Conservation (phyloP, 2,329 filamentous ascomycete genomes). For the Diaporthe batatas region DNA sequence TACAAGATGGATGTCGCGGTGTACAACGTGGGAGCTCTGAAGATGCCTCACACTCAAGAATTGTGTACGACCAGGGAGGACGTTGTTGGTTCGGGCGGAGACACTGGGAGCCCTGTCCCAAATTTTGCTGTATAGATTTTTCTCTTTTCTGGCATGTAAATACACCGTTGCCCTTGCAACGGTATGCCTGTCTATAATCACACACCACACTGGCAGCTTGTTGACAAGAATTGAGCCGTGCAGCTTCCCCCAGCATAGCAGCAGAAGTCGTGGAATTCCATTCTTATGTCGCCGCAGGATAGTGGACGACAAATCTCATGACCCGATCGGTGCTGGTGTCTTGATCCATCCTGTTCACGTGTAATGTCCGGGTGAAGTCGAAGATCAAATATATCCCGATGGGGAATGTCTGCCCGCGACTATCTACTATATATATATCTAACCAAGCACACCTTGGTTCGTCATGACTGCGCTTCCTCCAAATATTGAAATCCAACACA, state of each 20-base stretch:
- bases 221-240: not conserved
- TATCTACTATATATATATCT: too few relatives aligned
- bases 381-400: too few relatives aligned
- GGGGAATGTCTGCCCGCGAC: too few relatives aligned
- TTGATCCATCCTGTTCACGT: not conserved
- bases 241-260: too few relatives aligned
- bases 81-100: not conserved
- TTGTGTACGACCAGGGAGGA: constrained; percentile 3
- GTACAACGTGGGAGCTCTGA: constrained; percentile 7
- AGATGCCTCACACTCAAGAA: constrained; percentile 5
- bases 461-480: too few relatives aligned
- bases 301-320: not conserved
- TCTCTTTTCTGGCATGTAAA: constrained; percentile 20
- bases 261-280: constrained; percentile 4
- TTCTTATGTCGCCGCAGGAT: constrained; percentile 21
- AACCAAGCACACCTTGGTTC: too few relatives aligned
- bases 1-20: constrained; percentile 14
- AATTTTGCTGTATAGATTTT: constrained; percentile 23
- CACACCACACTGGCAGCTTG: constrained; percentile 9
- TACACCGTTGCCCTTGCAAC: constrained; percentile 3
- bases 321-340: not conserved
- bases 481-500: too few relatives aligned
- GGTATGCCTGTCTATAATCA: constrained; percentile 27
- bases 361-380: not conserved
- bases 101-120: constrained; percentile 6